These are phyloP conservation scores for Talaromyces wortmannii DNA, from an alignment of 495 filamentous ascomycete species.

Conservation along the genomic window DNA sequence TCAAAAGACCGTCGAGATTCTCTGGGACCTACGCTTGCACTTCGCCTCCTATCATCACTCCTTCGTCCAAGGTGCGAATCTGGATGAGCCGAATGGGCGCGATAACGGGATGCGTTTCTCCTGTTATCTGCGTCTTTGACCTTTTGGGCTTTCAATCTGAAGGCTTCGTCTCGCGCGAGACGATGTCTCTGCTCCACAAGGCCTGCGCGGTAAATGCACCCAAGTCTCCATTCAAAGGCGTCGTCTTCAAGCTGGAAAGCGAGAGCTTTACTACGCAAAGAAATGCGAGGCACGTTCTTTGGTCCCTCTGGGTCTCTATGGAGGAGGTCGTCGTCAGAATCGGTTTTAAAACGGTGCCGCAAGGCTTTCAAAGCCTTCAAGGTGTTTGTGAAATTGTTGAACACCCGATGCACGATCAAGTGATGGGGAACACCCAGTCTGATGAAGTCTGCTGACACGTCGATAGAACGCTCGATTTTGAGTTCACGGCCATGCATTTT, in stretches of 20 bases:
- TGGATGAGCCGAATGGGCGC: slow-evolving; percentile 43
- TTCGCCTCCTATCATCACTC: slow-evolving; percentile 40
- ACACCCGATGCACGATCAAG: slow-evolving; percentile 80
- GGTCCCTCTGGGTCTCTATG: slow-evolving; percentile 76
- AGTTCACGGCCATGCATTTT: slow-evolving; percentile 55
- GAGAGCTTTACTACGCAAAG: slow-evolving; percentile 70
- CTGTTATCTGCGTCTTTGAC: slow-evolving; percentile 61
- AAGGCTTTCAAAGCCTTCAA: slow-evolving; percentile 84
- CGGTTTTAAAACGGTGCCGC: slow-evolving; percentile 81
- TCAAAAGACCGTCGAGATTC: slow-evolving; percentile 6
- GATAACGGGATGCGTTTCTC: slow-evolving; percentile 40
- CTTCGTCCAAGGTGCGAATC: slow-evolving; percentile 34
- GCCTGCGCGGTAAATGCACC: slow-evolving; percentile 83
- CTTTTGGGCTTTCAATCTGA: slow-evolving; percentile 76
- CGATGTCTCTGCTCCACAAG: slow-evolving; percentile 84
- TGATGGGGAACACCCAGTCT: slow-evolving; percentile 90
- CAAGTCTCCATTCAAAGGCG: slow-evolving; percentile 94
- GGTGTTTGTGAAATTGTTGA: slow-evolving; percentile 86
- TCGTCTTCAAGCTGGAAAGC: slow-evolving; percentile 93
- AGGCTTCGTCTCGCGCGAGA: slow-evolving; percentile 84
- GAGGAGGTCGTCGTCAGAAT: slow-evolving; percentile 79
- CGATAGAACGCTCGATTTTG: slow-evolving; percentile 73
- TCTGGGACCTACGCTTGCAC: slow-evolving; percentile 43
- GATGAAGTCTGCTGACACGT: slow-evolving; percentile 79
- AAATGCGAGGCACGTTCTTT: slow-evolving; percentile 77